These are phyloP conservation scores for Suaeda aralocaspica DNA, from an alignment of 148 eudicot genomes.

Conservation along the genomic window DNA sequence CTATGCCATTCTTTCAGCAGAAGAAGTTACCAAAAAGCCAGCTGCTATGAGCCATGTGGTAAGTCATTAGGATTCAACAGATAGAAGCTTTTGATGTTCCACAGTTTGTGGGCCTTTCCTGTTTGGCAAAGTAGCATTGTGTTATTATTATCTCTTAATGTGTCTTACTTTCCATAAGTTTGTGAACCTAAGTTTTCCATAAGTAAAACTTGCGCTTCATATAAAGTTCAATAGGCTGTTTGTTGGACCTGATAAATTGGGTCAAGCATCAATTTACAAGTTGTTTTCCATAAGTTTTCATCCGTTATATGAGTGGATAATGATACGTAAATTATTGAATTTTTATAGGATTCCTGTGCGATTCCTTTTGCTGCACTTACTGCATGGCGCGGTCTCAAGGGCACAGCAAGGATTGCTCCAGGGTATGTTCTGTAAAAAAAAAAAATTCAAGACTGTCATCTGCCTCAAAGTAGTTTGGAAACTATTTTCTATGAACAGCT, in stretches of 20 bases:
- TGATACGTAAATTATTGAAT: not conserved
- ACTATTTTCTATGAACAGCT: not conserved
- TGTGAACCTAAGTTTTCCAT: not conserved
- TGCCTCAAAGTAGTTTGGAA: not conserved
- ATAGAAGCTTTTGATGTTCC: not conserved
- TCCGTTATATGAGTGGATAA: not conserved
- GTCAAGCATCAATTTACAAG: slow-evolving; percentile 1
- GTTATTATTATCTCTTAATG: too few species aligned
- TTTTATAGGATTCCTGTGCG: slow-evolving; percentile 82
- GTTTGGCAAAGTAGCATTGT: not conserved
- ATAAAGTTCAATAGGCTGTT: not conserved
- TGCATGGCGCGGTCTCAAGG: slow-evolving; percentile 93
- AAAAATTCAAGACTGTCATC: not conserved
- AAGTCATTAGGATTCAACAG: slow-evolving; percentile 24
- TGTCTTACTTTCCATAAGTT: too few species aligned
- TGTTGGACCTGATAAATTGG: not conserved
- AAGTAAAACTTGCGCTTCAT: not conserved
- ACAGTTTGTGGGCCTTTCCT: not conserved
- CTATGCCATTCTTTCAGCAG: slow-evolving; percentile 84
- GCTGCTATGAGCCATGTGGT: slow-evolving; percentile 73
- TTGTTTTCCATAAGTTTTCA: slow-evolving; percentile 5
- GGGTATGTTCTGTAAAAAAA: slow-evolving; percentile 50
- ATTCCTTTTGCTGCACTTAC: slow-evolving; percentile 97
- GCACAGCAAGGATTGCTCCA: slow-evolving; percentile 69
- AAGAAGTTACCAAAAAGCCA: slow-evolving; percentile 67